Evolutionary conservation across 1,139 yeast genomes (phyloP), one percentile per base, ranked within the genome.

Genomic region (Geotrichum carabidarum): DNA sequence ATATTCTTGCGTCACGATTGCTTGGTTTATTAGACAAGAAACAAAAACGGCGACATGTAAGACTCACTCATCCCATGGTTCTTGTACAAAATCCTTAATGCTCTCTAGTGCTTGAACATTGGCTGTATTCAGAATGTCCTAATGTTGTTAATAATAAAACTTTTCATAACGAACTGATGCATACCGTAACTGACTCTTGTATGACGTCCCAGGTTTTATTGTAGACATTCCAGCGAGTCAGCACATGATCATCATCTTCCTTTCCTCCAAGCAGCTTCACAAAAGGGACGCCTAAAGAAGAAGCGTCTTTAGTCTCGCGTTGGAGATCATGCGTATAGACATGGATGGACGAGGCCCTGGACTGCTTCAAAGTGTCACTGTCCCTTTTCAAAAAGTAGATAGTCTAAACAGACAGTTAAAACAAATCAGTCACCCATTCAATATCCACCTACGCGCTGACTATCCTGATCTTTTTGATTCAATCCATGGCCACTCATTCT

Each of bases 191-290:
- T 15, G 51, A 46, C 22, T 41, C 30, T 45, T 64, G 61, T 35
- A 61, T 63, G n/a, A 43, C 48, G 1, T 48, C 44, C 71, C 71
- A 68, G 2, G 60, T 57, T 42, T 66, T 68, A 32, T 67, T 62
- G 58, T 69, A 74, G 48, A 69, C 57, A 4, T 63, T 60, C 77
- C 77, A 74, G 58, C 78, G 60, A 49, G 62, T 58, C 14, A 62
- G 50, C 2, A 65, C 68, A 42, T 65, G 64, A 1, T 61, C 65
- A 2, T 57, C 57, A 0, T 71, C 59, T 58, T 74, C 78, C n/a
- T 63, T 54, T 1, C 75, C 77, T 30, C 71, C 71, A n/a, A 73
- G 59, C 3, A 74, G 62, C 48, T 63, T 66, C 6, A 70, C 73
- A 62, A 74, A 72, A 0, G 77, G 77, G 14, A 65, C 63, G 5